A percentile compares a stretch with the other conserved stretches of the same genome.
Evolutionary conservation across 495 filamentous ascomycete species (phyloP).

Genomic region (Penicillium silybi): DNA sequence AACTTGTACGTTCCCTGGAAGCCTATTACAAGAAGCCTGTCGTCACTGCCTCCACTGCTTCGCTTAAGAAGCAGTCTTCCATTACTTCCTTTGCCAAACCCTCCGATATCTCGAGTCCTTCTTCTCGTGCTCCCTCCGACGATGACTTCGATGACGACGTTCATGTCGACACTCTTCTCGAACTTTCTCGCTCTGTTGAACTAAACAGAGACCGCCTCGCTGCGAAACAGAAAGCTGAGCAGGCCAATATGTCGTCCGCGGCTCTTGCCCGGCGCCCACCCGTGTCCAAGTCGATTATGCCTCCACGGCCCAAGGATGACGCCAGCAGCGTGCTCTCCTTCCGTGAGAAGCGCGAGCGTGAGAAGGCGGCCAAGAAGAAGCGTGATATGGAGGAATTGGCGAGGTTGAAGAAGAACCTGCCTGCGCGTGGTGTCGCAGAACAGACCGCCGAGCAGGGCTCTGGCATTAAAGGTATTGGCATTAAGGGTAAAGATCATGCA

Average conservation of each 20-base stretch:
- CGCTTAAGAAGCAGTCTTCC: conserved; percentile 58
- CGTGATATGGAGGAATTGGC: conserved; percentile 65
- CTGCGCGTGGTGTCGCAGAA: conserved; percentile 52
- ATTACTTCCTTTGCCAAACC: conserved; percentile 61
- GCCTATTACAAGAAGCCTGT: conserved; percentile 62
- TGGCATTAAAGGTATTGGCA: conserved; percentile 68
- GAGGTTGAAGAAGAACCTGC: conserved; percentile 52
- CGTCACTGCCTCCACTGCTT: conserved; percentile 40
- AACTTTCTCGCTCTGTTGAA: conserved; percentile 47
- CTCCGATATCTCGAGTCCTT: conserved; percentile 32
- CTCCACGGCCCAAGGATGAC: conserved; percentile 34
- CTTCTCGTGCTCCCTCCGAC: conserved; percentile 29
- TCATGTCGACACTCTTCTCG: conserved; percentile 40
- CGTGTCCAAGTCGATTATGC: conserved; percentile 24
- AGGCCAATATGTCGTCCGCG: conserved; percentile 33
- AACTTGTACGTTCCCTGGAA: conserved; percentile 74
- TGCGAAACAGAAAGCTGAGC: conserved; percentile 33
- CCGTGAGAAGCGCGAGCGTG: conserved; percentile 65
- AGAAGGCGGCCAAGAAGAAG: conserved; percentile 70
- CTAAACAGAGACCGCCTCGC: conserved; percentile 42
- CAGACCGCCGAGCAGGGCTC: conserved; percentile 70
- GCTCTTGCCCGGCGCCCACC: conserved; percentile 13
- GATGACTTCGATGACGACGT: conserved; percentile 48
- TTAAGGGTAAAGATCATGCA: conserved; percentile 75
- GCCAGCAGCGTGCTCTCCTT: conserved; percentile 45